Base-by-base conservation (phyloP, 2,329 filamentous ascomycete species). In the Aspergillus ochraceus region DNA sequence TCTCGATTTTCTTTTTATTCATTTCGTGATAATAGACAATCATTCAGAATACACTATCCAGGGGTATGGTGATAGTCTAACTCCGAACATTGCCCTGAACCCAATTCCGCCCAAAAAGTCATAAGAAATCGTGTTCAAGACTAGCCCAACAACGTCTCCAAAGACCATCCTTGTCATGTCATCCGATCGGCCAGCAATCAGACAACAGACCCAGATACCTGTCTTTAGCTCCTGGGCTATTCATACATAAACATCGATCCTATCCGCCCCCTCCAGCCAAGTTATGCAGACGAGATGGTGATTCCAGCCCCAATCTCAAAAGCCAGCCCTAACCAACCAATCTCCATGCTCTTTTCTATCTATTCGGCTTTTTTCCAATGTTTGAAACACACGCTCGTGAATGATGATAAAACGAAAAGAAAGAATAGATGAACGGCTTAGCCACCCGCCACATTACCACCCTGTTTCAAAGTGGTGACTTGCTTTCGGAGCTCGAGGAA, bases 401-500 rank as follows among this genome's bases (percentile, higher is more conserved):
- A 24, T 6, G 24, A 24, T 24, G 24, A 24, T 24, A 24, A 24
- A 24, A 24, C 24, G 24, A 29, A 29, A 26, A 4, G 4, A 26
- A 26, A 26, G 24, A 26, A 26, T 1, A 12, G 22, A 8, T 29
- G 4, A 19, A 17, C 47, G 29, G 32, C 60, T 76, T 66, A 77
- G 56, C 75, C 74, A 32, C 75, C 75, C 19, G 73, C 66, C 12
- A 71, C 68, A 62, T 67, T 72, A 10, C 66, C 73, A 32, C 68
- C 68, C 60, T 78, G 73, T 46, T 75, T 78, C 46, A 80, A 66
- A 11, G 73, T 65, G 1, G 77, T 71, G 12, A 81, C 68, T 62
- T 82, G 80, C 65, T 80, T 81, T 46, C 79, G 77, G 30, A 82
- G 73, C 61, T 82, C 80, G 52, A 80, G 69, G 66, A 80, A 81